Percentiles rank a stretch among this genome's conserved stretches.
phyloP scores from a whole-genome alignment of 2,329 filamentous ascomycete species.

The Fusarium globosum region DNA sequence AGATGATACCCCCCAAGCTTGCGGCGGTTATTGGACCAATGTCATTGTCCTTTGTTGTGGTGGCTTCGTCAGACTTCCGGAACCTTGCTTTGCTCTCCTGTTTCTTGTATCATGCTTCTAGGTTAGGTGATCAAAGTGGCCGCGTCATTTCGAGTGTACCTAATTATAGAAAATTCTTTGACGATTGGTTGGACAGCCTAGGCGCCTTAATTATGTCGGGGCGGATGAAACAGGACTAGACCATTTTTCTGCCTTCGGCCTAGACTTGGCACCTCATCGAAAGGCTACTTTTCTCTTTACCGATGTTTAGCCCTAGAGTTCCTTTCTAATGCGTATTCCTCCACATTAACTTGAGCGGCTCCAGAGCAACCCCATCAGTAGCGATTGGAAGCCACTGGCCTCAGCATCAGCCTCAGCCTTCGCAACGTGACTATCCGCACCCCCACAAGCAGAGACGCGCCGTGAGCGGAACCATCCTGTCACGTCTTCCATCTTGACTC shows the following conservation, averaged over 20 bases:
- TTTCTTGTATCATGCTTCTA: neutral
- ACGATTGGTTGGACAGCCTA: neutral
- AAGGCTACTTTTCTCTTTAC: too few relatives aligned
- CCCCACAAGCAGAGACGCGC: too few relatives aligned
- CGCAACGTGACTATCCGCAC: too few relatives aligned
- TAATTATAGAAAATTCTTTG: neutral
- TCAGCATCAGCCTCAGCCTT: too few relatives aligned
- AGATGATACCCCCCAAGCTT: neutral
- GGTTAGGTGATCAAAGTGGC: neutral
- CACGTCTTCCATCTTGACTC: too few relatives aligned
- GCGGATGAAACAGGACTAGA: neutral
- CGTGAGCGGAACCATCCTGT: too few relatives aligned
- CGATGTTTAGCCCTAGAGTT: too few relatives aligned
- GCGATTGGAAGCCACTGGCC: too few relatives aligned
- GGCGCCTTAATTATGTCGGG: neutral
- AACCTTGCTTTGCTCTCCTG: neutral
- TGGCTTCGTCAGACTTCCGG: neutral
- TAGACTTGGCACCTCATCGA: neutral
- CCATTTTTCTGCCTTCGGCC: neutral
- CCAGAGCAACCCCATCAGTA: too few relatives aligned
- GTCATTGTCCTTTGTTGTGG: neutral
- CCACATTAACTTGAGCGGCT: too few relatives aligned
- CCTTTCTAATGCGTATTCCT: too few relatives aligned
- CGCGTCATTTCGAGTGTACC: neutral
- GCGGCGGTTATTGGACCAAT: neutral